Percentiles rank a stretch among this genome's conserved stretches.
Conservation (phyloP, 2,329 filamentous ascomycete species). For the Clonostachys solani region DNA sequence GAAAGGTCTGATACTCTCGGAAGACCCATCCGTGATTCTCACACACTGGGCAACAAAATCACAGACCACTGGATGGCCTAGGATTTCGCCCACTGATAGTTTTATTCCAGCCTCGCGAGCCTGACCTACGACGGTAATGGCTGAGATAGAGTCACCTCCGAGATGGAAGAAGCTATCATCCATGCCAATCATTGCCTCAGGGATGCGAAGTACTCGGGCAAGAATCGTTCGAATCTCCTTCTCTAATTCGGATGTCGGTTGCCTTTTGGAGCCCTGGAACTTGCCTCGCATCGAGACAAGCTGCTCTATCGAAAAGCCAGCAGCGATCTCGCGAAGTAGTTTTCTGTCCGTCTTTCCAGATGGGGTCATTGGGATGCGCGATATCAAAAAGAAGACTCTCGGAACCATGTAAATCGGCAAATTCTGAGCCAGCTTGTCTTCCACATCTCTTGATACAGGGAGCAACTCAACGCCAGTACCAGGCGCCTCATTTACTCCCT, state of each 20-base stretch:
- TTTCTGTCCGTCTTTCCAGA: constrained; percentile 1
- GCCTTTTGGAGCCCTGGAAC: neutral
- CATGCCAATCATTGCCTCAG: constrained; percentile 29
- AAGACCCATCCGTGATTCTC: neutral
- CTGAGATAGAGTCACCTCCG: constrained; percentile 55
- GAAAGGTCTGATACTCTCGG: neutral
- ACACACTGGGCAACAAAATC: constrained; percentile 38
- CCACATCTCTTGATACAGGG: neutral
- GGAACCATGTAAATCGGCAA: constrained; percentile 1
- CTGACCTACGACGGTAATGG: constrained; percentile 57
- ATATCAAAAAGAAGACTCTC: neutral
- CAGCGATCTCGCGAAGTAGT: neutral
- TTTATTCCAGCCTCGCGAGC: constrained; percentile 40
- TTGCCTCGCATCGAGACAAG: too few species aligned
- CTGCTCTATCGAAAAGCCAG: neutral
- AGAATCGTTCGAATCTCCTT: constrained; percentile 1
- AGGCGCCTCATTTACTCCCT: neutral
- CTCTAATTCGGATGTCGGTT: neutral
- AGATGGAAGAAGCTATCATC: constrained; percentile 58
- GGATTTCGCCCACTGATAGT: constrained; percentile 51
- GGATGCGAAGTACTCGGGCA: constrained; percentile 1
- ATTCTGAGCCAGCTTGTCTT: neutral
- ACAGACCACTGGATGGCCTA: constrained; percentile 38
- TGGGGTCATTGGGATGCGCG: neutral
- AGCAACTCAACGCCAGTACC: neutral